These are phyloP conservation scores for Eustoma russellianum DNA, from an alignment of 257 asterid genomes.

Conservation along the genomic window DNA sequence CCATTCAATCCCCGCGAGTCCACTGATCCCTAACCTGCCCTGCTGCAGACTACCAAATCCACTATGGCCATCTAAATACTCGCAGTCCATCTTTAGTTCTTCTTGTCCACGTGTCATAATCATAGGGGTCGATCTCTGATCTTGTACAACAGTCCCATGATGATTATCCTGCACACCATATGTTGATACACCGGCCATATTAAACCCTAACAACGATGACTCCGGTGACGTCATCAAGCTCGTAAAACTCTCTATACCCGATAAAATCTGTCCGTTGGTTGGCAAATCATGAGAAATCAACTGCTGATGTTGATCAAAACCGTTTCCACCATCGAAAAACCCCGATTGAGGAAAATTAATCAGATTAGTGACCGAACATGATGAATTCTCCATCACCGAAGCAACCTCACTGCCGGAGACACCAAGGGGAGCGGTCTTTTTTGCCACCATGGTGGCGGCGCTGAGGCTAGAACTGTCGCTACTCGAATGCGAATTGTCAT, in stretches of 20 bases:
- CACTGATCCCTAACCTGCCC: conserved; percentile 24
- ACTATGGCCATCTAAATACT: conserved; percentile 21
- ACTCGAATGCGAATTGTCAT: conserved; percentile 44
- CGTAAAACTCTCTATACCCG: conserved; percentile 41
- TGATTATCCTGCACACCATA: conserved; percentile 15
- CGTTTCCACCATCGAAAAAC: conserved; percentile 18
- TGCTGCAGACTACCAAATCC: conserved; percentile 22
- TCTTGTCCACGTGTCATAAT: conserved; percentile 13
- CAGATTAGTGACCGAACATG: conserved; percentile 23
- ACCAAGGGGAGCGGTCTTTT: background rate
- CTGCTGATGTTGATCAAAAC: conserved; percentile 28
- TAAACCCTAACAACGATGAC: conserved; percentile 27
- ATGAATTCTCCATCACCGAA: conserved; percentile 25
- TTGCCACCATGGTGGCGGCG: conserved; percentile 24
- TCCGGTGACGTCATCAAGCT: conserved; percentile 41
- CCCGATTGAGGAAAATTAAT: conserved; percentile 29
- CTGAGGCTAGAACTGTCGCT: conserved; percentile 75
- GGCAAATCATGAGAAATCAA: conserved; percentile 18
- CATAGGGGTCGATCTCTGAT: conserved; percentile 17
- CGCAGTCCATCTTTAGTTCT: conserved; percentile 29
- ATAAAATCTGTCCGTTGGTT: conserved; percentile 42
- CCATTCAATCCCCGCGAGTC: conserved; percentile 44
- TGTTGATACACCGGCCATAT: conserved; percentile 26
- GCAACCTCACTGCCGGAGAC: conserved; percentile 27
- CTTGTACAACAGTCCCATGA: conserved; percentile 2